Evolutionary conservation across 306 rosid species (phyloP), one percentile per base, ranked within the genome.

Genomic region (Quercus mongolica): DNA sequence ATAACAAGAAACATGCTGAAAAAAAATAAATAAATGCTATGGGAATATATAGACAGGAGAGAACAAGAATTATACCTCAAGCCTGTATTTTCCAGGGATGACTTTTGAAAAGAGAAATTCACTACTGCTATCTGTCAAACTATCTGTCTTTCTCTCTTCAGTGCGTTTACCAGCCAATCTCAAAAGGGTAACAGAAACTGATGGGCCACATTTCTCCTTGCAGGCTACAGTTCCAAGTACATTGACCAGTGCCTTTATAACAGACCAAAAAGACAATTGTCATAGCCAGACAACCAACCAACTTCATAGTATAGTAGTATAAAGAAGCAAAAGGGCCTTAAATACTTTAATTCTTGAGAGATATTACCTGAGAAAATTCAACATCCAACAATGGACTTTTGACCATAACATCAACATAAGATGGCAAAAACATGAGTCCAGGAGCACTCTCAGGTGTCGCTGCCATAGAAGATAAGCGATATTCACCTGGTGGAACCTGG

Each of bases 401-500:
- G 73, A 93, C 92, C 38, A 81, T 84, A 79, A 93, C 93, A 81
- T 96, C 97, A 3, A 88, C 85, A 88, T 90, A 69, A 63, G 97
- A 82, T 67, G 98, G 99, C 83, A 90, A 80, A 88, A 96, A 93
- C 83, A 91, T 81, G 83, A 96, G 89, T 61, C 98, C 97, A 78
- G 97, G 90, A 84, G 87, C 88, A 85, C 89, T 90, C 76, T 90
- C 99, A 12, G 91, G 87, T 70, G 86, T 35, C 74, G 94, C 84
- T 79, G 96, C 91, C 86, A 96, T 80, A 74, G 97, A 96, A 75
- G 99, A 93, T 74, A 96, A 80, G 81, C 97, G 98, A 84, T 96
- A 96, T 80, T 93, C 99, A 77, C 98, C 98, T 10, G 94, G 83
- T 78, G 88, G 87, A 84, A 96, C 97, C 99, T 96, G 87, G 68